Evolutionary conservation across 345 rosid species (phyloP), one percentile per base, ranked within the genome.

Genomic region (Gossypium australe): DNA sequence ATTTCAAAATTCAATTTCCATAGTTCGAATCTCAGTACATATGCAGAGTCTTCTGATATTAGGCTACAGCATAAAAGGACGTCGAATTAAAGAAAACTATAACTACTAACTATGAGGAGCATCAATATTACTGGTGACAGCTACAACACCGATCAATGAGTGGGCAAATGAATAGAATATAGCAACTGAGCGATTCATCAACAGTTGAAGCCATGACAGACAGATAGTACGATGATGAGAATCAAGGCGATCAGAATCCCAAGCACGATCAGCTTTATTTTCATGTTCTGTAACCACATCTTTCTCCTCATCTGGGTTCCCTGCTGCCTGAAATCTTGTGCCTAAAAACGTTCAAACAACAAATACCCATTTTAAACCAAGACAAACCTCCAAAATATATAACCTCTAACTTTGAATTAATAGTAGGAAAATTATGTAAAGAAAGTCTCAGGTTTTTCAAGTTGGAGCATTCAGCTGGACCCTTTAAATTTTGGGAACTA

Each of bases 201-300:
- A 67, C 90, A 88, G 34, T 75, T 85, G 80, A 79, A 80, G 77
- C 80, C 77, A 52, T 72, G 11, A 55, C 87, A 91, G 58, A 78
- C 45, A 11, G 90, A 85, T 70, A 86, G 79, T 27, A 88, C 85
- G 17, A 87, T 81, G 80, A 88, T 87, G 75, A 91, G 90, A 78
- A 91, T 84, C 80, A 86, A 51, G 8, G 85, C 88, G 24, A 88
- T 75, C 62, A 91, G 38, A 78, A 89, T 83, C 47, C 81, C 92
- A 60, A 87, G 80, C 68, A 83, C 87, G 56, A 90, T 84, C 66
- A 90, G 86, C 86, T 92, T 94, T 47, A 88, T 80, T 80, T 87
- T 94, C 90, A 89, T 87, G 89, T 80, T 89, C 81, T 86, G 85
- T 25, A 84, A 38, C 96, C 96, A 90, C 93, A 90, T 86, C 84